Conservation (phyloP, 208 protist genomes). For the Crithidia expoeki region DNA sequence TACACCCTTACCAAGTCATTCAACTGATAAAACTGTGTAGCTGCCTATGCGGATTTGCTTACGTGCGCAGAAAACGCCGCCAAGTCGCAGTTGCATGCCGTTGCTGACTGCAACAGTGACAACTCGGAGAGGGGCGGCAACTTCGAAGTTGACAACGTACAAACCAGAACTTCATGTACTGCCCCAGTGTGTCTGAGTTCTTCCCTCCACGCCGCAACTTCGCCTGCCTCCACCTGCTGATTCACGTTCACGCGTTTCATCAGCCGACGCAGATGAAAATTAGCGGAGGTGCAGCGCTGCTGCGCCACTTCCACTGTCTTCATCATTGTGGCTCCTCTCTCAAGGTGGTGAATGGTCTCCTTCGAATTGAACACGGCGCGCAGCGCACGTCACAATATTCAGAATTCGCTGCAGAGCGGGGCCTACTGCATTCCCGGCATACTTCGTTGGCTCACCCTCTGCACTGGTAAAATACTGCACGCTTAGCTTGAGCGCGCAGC, state of each 20-base stretch:
- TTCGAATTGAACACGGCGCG: background rate
- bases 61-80: background rate
- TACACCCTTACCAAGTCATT: background rate
- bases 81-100: background rate
- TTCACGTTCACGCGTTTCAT: background rate
- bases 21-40: background rate
- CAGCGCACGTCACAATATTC: background rate
- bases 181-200: background rate
- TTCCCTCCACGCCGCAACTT: background rate
- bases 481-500: background rate
- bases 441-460: background rate
- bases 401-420: too few relatives aligned
- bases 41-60: background rate
- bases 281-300: slow-evolving; percentile 2
- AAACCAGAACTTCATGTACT: background rate
- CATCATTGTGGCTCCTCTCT: background rate
- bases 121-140: background rate
- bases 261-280: background rate
- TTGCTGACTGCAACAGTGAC: background rate
- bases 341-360: background rate
- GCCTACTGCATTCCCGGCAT: background rate
- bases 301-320: background rate
- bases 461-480: too few relatives aligned
- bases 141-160: background rate
- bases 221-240: background rate